A percentile compares a stretch with the other conserved stretches of the same genome.
These are phyloP conservation scores for Hortiboletus flavorubellus DNA, from an alignment of 768 basidiomycete species.

Conservation along the genomic window DNA sequence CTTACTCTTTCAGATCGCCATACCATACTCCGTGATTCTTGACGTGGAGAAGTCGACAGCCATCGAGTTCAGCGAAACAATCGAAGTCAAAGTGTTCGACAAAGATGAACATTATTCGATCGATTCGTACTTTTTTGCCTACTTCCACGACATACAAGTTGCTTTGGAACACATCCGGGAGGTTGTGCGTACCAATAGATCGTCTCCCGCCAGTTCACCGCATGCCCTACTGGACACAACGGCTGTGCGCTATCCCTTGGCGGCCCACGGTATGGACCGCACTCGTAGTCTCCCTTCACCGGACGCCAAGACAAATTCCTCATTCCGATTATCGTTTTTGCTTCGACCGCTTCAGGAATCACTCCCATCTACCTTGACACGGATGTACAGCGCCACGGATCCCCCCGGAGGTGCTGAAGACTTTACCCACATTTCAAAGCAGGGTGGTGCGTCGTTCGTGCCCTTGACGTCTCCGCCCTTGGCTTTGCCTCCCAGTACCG, in stretches of 20 bases:
- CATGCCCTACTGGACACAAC: constrained; percentile 59
- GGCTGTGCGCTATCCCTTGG: constrained; percentile 32
- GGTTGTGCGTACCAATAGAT: constrained; percentile 59
- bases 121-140: constrained; percentile 93
- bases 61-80: constrained; percentile 95
- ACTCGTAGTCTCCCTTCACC: constrained; percentile 36
- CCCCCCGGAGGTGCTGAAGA: constrained; percentile 48
- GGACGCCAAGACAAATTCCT: constrained; percentile 36
- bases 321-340: constrained; percentile 63
- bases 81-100: constrained; percentile 91
- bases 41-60: constrained; percentile 86
- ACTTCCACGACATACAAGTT: constrained; percentile 76
- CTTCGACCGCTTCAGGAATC: constrained; percentile 67
- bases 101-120: constrained; percentile 70
- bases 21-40: constrained; percentile 85
- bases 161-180: constrained; percentile 82
- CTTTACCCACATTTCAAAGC: constrained; percentile 68
- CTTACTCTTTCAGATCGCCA: constrained; percentile 64
- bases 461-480: constrained; percentile 48
- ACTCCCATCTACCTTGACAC: constrained; percentile 36
- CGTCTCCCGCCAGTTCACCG: constrained; percentile 20
- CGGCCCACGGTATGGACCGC: constrained; percentile 37
- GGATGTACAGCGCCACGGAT: constrained; percentile 32
- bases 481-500: constrained; percentile 15
- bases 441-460: constrained; percentile 54